phyloP scores from a whole-genome alignment of 257 asterid species.

The Solanum sitiens region DNA sequence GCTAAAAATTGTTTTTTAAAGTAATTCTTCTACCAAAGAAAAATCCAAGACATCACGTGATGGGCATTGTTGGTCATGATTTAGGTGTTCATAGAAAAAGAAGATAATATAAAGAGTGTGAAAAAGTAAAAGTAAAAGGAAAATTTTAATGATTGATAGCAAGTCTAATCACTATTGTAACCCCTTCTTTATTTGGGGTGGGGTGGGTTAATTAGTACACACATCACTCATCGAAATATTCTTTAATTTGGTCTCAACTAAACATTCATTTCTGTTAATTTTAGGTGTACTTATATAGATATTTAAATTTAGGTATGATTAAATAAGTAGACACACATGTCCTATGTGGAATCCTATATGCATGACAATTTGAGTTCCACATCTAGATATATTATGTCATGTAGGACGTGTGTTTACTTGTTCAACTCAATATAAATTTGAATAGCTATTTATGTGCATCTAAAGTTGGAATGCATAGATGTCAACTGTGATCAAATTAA shows the following conservation, averaged over 20 bases:
- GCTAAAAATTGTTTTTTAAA: too few species aligned
- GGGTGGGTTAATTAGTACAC: neutral
- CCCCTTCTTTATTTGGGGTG: neutral
- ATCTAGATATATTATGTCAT: too few species aligned
- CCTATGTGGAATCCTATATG: neutral
- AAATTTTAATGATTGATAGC: conserved; percentile 2
- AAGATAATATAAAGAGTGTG: neutral
- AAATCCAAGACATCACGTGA: conserved; percentile 24
- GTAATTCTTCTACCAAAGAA: conserved; percentile 1
- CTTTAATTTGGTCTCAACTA: too few species aligned
- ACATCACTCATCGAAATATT: neutral
- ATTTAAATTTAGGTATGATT: too few species aligned
- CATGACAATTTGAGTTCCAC: neutral
- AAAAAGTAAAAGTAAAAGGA: neutral
- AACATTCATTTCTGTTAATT: too few species aligned
- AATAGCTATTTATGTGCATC: too few species aligned
- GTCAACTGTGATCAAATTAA: too few species aligned
- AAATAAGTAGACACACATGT: neutral
- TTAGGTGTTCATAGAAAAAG: conserved; percentile 9
- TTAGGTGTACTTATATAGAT: rapidly evolving
- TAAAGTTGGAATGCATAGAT: too few species aligned
- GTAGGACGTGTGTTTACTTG: neutral
- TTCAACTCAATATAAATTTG: too few species aligned
- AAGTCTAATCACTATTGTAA: conserved; percentile 1
- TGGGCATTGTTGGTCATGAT: conserved; percentile 11